Base-by-base conservation (phyloP, 129 eudicot species). In the Saposhnikovia divaricata region DNA sequence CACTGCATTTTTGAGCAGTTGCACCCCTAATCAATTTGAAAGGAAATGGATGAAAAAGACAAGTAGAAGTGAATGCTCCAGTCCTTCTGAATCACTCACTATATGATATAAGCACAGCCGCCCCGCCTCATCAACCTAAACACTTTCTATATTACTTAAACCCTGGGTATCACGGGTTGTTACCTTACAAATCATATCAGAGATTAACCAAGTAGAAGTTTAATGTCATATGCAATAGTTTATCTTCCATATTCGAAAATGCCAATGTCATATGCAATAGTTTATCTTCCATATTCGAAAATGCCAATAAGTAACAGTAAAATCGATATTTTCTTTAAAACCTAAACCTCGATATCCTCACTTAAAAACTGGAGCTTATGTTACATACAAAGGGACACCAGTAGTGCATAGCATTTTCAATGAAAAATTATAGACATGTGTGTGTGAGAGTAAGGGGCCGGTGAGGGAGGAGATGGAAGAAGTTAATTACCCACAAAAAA, bases 401-500 rank as follows among this genome's bases (percentile, higher is more conserved):
- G 0, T 21, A 2, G 3, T 57, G 28, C 66, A 65, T 27, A 9
- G 1, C 11, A 2, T 65, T 8, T 3, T 4, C 13, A 8, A 65
- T 12, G 3, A 63, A 27, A 3, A 0, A 3, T 68, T 15, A 13
- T 31, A 13, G 19, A 1, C 23, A 68, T 12, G 21, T 68, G 19
- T 68, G 72, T 28, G 21, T 31, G 43, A 68, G 73, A 68, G 73
- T 8, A 31, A 68, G 43, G 37, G 38, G 37, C 37, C 37, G 37
- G 39, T 13, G 42, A 68, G 23, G 42, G 21, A 14, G 72, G 31
- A 66, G 73, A 68, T 2, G 1, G 43, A 68, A 34, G 73, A 68
- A 68, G 42, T 13, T 31, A 6, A 31, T 68, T 68, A 68, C 73
- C 73, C 73, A 68, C 73, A 68, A 68, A 68, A 68, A 4, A 68